Evolutionary conservation across 169 alveolate genomes (phyloP).

Genomic region (Plasmodium coatneyi): DNA sequence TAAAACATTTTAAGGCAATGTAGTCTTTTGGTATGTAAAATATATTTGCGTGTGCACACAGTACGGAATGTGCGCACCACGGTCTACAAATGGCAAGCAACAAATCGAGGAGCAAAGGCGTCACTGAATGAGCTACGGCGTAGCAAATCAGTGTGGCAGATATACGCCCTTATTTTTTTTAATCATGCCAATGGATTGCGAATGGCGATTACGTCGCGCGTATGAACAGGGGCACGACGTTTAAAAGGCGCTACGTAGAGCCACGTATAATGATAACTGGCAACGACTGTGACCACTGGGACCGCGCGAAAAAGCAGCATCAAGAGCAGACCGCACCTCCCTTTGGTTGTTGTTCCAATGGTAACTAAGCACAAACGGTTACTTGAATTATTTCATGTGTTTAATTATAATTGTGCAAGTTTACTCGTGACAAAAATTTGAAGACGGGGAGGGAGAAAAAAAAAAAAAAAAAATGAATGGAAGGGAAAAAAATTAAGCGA

Average conservation of each 20-base stretch:
- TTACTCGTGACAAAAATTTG: not conserved
- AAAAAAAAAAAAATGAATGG: not conserved
- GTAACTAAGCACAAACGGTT: not conserved
- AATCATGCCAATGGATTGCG: not conserved
- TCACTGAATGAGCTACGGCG: not conserved
- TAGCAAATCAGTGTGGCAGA: not conserved
- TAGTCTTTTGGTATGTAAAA: not conserved
- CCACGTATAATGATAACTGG: not conserved
- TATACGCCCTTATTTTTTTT: not conserved
- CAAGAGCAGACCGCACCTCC: not conserved
- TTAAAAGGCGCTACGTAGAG: not conserved
- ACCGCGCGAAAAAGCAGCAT: too few species aligned
- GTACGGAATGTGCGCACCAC: not conserved
- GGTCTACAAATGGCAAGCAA: not conserved
- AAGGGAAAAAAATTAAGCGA: conserved; percentile 1
- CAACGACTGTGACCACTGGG: not conserved
- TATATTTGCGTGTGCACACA: not conserved
- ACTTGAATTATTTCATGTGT: conserved; percentile 23
- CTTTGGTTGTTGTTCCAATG: not conserved
- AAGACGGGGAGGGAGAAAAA: not conserved
- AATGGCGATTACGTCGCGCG: not conserved
- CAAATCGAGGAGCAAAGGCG: not conserved
- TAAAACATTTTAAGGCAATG: not conserved
- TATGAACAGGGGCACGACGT: not conserved
- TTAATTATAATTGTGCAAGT: not conserved